These are phyloP conservation scores for Trichoderma semiorbis DNA, from an alignment of 2,329 filamentous ascomycete genomes.

Conservation along the genomic window DNA sequence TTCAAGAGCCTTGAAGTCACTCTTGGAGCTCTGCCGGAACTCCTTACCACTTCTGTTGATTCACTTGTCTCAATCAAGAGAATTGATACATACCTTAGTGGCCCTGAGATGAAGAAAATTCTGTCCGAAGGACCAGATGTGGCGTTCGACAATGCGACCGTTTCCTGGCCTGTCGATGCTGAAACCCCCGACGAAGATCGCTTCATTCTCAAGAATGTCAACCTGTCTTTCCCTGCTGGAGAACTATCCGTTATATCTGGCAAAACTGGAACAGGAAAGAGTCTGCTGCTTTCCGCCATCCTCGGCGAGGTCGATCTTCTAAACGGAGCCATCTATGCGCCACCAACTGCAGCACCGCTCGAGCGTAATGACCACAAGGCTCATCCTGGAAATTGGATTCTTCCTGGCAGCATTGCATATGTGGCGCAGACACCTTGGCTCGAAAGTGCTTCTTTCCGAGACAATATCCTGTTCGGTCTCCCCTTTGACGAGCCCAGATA, in stretches of 20 bases:
- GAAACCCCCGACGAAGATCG: conserved; percentile 53
- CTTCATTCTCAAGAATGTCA: conserved; percentile 64
- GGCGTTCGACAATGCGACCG: conserved; percentile 62
- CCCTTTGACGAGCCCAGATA: conserved; percentile 69
- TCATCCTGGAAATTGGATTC: conserved; percentile 63
- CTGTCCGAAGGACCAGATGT: conserved; percentile 57
- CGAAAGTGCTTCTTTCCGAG: conserved; percentile 73
- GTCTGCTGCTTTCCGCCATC: conserved; percentile 67
- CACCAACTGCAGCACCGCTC: conserved; percentile 45
- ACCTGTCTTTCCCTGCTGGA: conserved; percentile 62
- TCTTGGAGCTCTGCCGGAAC: conserved; percentile 67
- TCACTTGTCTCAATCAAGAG: conserved; percentile 69
- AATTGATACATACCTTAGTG: conserved; percentile 67
- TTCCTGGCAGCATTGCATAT: conserved; percentile 67
- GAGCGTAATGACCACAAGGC: conserved; percentile 62
- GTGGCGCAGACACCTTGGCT: conserved; percentile 83
- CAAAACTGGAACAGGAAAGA: conserved; percentile 76
- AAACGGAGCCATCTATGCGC: conserved; percentile 56
- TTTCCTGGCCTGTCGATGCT: conserved; percentile 71
- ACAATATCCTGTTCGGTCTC: conserved; percentile 76
- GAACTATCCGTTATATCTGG: conserved; percentile 73
- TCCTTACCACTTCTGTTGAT: conserved; percentile 68
- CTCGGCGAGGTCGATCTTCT: conserved; percentile 73
- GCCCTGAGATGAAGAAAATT: conserved; percentile 59
- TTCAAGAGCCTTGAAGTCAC: conserved; percentile 72